A percentile compares a stretch with the other conserved stretches of the same genome.
phyloP scores from a whole-genome alignment of 1,284 basidiomycete genomes.

The Schizopora paradoxa region DNA sequence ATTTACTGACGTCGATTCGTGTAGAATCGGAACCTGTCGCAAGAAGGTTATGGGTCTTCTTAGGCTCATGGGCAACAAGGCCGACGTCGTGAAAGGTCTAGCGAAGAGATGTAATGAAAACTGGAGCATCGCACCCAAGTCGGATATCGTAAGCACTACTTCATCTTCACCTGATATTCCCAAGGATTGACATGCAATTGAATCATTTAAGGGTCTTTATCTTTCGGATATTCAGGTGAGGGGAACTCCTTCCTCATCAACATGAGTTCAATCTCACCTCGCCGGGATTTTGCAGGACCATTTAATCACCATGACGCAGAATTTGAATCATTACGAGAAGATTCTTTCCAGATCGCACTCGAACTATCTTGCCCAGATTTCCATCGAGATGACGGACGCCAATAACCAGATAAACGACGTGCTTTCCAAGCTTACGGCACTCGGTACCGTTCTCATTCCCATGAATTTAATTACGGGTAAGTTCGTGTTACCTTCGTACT shows the following conservation, averaged over 20 bases:
- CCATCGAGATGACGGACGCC: slow-evolving; percentile 98
- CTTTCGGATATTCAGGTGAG: slow-evolving; percentile 83
- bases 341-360: slow-evolving; percentile 97
- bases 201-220: slow-evolving; percentile 73
- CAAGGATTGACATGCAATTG: slow-evolving; percentile 10
- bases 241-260: neutral
- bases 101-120: slow-evolving; percentile 99
- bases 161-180: slow-evolving; percentile 1
- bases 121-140: slow-evolving; percentile 97
- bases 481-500: slow-evolving; percentile 25
- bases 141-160: slow-evolving; percentile 78
- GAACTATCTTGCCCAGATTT: slow-evolving; percentile 98
- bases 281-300: slow-evolving; percentile 63
- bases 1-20: slow-evolving; percentile 14
- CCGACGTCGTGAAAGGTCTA: slow-evolving; percentile 97
- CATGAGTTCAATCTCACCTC: slow-evolving; percentile 2
- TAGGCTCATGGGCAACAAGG: slow-evolving; percentile 97
- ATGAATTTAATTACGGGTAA: slow-evolving; percentile 93
- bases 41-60: slow-evolving; percentile 99
- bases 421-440: slow-evolving; percentile 94
- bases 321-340: slow-evolving; percentile 98
- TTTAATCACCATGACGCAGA: slow-evolving; percentile 99
- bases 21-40: slow-evolving; percentile 92
- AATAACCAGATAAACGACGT: slow-evolving; percentile 99
- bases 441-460: slow-evolving; percentile 95